These are phyloP conservation scores for Ambrosia hybrid DNA, from an alignment of 140 eudicot species.

Conservation along the genomic window DNA sequence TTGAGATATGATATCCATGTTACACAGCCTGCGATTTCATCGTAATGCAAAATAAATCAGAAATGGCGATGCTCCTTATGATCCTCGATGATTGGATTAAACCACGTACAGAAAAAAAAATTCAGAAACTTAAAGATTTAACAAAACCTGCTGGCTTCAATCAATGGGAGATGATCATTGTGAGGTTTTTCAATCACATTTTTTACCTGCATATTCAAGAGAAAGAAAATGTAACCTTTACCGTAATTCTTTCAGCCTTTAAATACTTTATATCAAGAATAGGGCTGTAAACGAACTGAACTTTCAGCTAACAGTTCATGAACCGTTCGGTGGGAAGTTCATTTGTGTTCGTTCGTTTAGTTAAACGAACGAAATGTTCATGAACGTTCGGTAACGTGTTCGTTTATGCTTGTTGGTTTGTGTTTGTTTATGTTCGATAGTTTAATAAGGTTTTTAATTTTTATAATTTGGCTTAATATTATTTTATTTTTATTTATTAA, in stretches of 20 bases:
- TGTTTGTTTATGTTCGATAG: too few species aligned
- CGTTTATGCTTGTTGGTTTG: too few species aligned
- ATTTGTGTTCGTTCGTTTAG: too few species aligned
- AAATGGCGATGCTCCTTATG: not conserved
- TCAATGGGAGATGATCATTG: constrained; percentile 90
- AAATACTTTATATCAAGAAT: too few species aligned
- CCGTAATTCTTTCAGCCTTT: not conserved
- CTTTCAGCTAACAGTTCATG: too few species aligned
- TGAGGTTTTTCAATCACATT: constrained; percentile 93
- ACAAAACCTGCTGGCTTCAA: constrained; percentile 96
- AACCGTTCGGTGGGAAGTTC: too few species aligned
- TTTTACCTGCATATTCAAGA: constrained; percentile 70
- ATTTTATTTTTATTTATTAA: too few species aligned
- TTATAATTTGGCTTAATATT: too few species aligned
- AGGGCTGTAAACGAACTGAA: too few species aligned
- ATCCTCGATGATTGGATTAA: not conserved
- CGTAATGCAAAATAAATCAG: not conserved
- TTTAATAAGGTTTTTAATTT: too few species aligned
- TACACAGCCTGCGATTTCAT: constrained; percentile 71
- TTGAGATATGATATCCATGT: constrained; percentile 97
- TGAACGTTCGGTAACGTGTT: too few species aligned
- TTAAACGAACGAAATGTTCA: too few species aligned
- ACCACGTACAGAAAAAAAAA: not conserved
- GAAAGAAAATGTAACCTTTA: not conserved
- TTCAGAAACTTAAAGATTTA: not conserved